Percentiles rank a stretch among this genome's conserved stretches.
Evolutionary conservation across 2,329 filamentous ascomycete species (phyloP).

Genomic region (Ophiostoma sp.): DNA sequence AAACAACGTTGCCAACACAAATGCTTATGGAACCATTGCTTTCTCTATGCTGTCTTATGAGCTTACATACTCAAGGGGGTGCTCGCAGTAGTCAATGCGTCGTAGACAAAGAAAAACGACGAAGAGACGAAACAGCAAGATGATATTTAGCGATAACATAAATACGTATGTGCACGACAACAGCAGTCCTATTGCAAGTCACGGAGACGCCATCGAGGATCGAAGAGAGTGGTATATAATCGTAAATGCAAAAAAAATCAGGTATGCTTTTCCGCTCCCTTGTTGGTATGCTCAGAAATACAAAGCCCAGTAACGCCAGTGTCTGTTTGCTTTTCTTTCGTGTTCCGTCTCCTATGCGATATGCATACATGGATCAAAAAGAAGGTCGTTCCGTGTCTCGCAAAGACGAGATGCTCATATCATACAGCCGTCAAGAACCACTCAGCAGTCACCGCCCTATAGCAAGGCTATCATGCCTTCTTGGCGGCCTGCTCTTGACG

Average conservation of each 20-base stretch:
- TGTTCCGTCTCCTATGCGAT: not conserved
- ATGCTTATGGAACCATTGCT: too few relatives aligned
- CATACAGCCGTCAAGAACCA: not conserved
- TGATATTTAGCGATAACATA: too few relatives aligned
- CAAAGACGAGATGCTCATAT: not conserved
- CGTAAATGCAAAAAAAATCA: not conserved
- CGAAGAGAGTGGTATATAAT: not conserved
- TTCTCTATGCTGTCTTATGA: too few relatives aligned
- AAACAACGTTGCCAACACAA: too few relatives aligned
- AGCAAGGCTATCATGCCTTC: not conserved
- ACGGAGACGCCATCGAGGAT: too few relatives aligned
- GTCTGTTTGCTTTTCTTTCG: not conserved
- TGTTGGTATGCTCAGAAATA: not conserved
- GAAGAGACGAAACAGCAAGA: too few relatives aligned
- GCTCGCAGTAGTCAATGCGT: too few relatives aligned
- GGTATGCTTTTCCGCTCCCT: not conserved
- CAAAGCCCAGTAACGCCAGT: not conserved
- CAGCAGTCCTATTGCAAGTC: too few relatives aligned
- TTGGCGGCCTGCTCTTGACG: constrained; percentile 26
- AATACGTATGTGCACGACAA: too few relatives aligned
- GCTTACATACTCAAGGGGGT: too few relatives aligned
- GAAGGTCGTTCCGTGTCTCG: not conserved
- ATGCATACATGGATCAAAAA: not conserved
- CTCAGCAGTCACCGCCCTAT: not conserved
- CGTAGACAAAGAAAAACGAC: too few relatives aligned